phyloP scores from a whole-genome alignment of 148 eudicot species.

The Rheum nobile region DNA sequence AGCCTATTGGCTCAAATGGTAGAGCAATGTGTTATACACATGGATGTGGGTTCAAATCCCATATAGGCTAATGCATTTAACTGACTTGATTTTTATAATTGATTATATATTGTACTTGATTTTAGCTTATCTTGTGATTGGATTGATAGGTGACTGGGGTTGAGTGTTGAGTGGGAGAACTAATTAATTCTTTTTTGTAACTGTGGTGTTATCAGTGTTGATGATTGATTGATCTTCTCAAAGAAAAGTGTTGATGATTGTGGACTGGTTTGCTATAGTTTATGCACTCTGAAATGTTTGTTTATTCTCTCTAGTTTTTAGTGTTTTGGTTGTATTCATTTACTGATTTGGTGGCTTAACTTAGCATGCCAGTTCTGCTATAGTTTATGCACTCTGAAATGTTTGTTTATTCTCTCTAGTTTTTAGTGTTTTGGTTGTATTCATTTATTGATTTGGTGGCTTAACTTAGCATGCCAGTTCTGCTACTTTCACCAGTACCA shows the following conservation, averaged over 20 bases:
- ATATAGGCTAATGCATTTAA: too few relatives aligned
- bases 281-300: background rate
- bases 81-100: too few relatives aligned
- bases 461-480: conserved; percentile 66
- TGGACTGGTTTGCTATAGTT: background rate
- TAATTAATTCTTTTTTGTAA: background rate
- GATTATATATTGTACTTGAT: too few relatives aligned
- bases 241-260: too few relatives aligned
- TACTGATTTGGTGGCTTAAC: conserved; percentile 5
- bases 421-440: too few relatives aligned
- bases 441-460: background rate
- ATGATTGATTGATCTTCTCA: too few relatives aligned
- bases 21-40: too few relatives aligned
- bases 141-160: background rate
- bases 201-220: too few relatives aligned
- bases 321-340: background rate
- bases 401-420: too few relatives aligned
- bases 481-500: conserved; percentile 80
- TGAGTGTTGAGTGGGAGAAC: background rate
- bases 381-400: background rate
- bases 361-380: conserved; percentile 43
- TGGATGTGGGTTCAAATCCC: too few relatives aligned
- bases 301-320: too few relatives aligned
- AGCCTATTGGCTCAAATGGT: too few relatives aligned
- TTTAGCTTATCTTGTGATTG: background rate